Percentiles rank a stretch among this genome's conserved stretches.
Conservation (phyloP, 2,329 filamentous ascomycete species). For the Pezicula radicicola region DNA sequence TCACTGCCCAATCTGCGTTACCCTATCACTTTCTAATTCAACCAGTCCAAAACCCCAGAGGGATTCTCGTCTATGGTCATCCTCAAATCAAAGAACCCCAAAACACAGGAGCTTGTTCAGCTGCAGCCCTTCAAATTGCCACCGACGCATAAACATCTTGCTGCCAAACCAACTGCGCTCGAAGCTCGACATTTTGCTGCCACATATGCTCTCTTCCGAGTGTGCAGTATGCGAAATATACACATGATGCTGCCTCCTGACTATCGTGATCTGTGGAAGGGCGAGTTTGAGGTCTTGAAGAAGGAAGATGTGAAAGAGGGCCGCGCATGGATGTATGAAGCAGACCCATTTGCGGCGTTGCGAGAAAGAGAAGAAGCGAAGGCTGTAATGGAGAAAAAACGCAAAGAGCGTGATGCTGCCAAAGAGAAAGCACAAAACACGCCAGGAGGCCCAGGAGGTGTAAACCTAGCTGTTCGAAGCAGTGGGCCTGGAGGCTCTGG, state of each 20-base stretch:
- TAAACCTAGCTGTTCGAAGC: constrained; percentile 46
- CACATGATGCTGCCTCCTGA: constrained; percentile 91
- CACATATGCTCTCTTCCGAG: constrained; percentile 84
- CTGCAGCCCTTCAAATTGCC: constrained; percentile 84
- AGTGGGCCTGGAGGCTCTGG: constrained; percentile 33
- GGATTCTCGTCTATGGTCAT: constrained; percentile 81
- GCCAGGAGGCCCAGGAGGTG: constrained; percentile 50
- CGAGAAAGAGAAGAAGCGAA: constrained; percentile 78
- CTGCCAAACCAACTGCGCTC: constrained; percentile 73
- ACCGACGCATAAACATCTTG: constrained; percentile 70
- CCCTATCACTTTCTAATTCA: constrained; percentile 2
- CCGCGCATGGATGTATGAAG: constrained; percentile 90
- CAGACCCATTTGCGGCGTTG: constrained; percentile 83
- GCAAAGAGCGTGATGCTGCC: constrained; percentile 65
- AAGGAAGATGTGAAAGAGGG: constrained; percentile 74
- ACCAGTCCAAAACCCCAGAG: constrained; percentile 62
- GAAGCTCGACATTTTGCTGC: constrained; percentile 94
- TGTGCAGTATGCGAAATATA: constrained; percentile 94
- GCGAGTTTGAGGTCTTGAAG: constrained; percentile 80
- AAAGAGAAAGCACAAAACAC: constrained; percentile 66
- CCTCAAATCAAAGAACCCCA: constrained; percentile 70
- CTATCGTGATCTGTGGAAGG: constrained; percentile 88
- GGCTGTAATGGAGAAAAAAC: constrained; percentile 73
- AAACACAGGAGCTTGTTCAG: constrained; percentile 73
- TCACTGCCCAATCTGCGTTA: neutral